Conservation (phyloP, 768 basidiomycete species). For the Phylloporus sp. region DNA sequence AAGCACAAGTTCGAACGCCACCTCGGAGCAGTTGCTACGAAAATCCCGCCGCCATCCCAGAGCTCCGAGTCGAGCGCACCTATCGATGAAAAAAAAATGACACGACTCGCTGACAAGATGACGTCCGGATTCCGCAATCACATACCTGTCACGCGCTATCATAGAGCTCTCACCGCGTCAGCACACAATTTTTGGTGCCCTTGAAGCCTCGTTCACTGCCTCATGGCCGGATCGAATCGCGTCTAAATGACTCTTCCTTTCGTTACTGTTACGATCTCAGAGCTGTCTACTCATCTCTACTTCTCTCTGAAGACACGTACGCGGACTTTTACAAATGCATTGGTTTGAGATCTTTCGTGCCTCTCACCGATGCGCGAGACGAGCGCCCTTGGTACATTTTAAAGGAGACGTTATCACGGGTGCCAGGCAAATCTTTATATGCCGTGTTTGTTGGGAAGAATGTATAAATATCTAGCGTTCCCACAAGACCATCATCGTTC, state of each 20-base stretch:
- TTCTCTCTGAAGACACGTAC: neutral
- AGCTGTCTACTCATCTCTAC: neutral
- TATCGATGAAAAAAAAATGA: too few species aligned
- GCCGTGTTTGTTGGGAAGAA: neutral
- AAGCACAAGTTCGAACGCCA: neutral
- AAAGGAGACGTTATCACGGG: too few species aligned
- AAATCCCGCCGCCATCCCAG: too few species aligned
- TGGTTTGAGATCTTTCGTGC: neutral
- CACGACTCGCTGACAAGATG: neutral
- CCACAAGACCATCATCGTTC: too few species aligned
- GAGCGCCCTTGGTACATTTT: too few species aligned
- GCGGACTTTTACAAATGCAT: neutral
- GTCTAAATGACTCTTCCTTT: neutral
- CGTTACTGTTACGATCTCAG: neutral
- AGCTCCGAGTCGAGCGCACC: too few species aligned
- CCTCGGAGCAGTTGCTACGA: too few species aligned
- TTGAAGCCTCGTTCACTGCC: constrained; percentile 14
- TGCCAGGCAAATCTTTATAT: too few species aligned
- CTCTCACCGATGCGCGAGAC: too few species aligned
- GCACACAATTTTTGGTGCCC: constrained; percentile 8
- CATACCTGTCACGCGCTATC: neutral
- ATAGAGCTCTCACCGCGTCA: neutral
- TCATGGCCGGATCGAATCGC: neutral
- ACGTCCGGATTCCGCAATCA: neutral
- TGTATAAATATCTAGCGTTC: too few species aligned